These are phyloP conservation scores for Stagonosporopsis rhizophila DNA, from an alignment of 2,329 filamentous ascomycete genomes.

Conservation along the genomic window DNA sequence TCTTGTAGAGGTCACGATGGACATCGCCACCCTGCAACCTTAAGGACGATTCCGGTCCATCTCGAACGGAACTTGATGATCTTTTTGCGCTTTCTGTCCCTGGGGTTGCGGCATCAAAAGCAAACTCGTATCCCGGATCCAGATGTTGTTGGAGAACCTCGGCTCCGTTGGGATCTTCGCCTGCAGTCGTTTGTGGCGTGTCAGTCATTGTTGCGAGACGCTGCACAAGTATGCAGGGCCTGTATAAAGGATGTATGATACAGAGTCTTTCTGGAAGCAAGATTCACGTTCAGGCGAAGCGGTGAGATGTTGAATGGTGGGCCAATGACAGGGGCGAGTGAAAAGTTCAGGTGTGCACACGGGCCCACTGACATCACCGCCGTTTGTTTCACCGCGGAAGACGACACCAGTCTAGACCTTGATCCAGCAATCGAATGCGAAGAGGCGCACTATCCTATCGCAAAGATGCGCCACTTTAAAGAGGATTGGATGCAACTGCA, in stretches of 20 bases:
- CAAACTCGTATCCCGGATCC: conserved; percentile 49
- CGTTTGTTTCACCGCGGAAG: conserved; percentile 18
- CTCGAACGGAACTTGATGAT: conserved; percentile 32
- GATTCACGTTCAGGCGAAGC: conserved; percentile 21
- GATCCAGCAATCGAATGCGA: not conserved
- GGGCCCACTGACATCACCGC: conserved; percentile 38
- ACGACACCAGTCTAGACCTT: conserved; percentile 10
- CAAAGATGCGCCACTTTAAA: not conserved
- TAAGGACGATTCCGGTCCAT: conserved; percentile 67
- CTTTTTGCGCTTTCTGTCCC: conserved; percentile 34
- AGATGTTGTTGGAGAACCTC: conserved; percentile 53
- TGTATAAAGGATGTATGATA: not conserved
- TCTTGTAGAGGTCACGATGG: conserved; percentile 78
- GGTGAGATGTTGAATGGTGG: conserved; percentile 28
- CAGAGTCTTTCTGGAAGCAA: conserved; percentile 4
- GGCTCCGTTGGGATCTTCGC: conserved; percentile 41
- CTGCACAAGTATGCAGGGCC: conserved; percentile 1
- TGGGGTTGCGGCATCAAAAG: conserved; percentile 49
- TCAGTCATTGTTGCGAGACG: conserved; percentile 34
- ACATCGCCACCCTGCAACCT: conserved; percentile 78
- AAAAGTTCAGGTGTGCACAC: conserved; percentile 34
- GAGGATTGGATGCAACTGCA: not conserved
- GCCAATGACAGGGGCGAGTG: conserved; percentile 33
- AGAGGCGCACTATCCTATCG: not conserved
- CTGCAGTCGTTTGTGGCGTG: conserved; percentile 36